These are phyloP conservation scores for Neurospora sp. DNA, from an alignment of 2,329 filamentous ascomycete species.

Conservation along the genomic window DNA sequence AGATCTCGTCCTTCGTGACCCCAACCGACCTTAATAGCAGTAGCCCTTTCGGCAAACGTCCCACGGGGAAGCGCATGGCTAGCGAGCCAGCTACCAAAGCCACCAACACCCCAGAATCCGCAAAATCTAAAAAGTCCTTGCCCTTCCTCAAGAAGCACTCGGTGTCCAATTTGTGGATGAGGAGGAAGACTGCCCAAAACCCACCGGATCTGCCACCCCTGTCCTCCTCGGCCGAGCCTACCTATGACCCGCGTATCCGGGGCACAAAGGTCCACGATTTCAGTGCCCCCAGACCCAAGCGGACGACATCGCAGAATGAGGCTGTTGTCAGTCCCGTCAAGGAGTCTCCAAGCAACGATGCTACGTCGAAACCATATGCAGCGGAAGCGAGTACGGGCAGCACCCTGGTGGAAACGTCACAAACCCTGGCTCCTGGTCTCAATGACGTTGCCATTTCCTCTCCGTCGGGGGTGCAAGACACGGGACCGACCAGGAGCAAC, in stretches of 20 bases:
- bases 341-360: neutral
- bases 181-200: slow-evolving; percentile 44
- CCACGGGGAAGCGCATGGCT: slow-evolving; percentile 29
- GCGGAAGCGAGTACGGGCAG: neutral
- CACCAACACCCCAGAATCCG: slow-evolving; percentile 27
- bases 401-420: neutral
- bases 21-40: slow-evolving; percentile 37
- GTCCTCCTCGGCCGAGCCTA: slow-evolving; percentile 33
- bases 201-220: slow-evolving; percentile 32
- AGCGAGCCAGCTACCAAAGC: slow-evolving; percentile 26
- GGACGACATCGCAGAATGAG: slow-evolving; percentile 4
- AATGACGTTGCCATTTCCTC: neutral
- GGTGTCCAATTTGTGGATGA: slow-evolving; percentile 47
- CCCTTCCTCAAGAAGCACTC: slow-evolving; percentile 52
- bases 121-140: slow-evolving; percentile 41
- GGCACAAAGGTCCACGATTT: slow-evolving; percentile 58
- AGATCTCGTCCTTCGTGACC: slow-evolving; percentile 35
- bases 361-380: neutral
- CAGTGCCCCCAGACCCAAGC: slow-evolving; percentile 41
- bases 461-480: neutral
- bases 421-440: neutral
- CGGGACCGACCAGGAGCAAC: neutral
- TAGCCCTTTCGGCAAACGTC: slow-evolving; percentile 29
- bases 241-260: slow-evolving; percentile 53
- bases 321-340: neutral